phyloP scores from a whole-genome alignment of 2,329 filamentous ascomycete species.

The Aschersonia sp. region DNA sequence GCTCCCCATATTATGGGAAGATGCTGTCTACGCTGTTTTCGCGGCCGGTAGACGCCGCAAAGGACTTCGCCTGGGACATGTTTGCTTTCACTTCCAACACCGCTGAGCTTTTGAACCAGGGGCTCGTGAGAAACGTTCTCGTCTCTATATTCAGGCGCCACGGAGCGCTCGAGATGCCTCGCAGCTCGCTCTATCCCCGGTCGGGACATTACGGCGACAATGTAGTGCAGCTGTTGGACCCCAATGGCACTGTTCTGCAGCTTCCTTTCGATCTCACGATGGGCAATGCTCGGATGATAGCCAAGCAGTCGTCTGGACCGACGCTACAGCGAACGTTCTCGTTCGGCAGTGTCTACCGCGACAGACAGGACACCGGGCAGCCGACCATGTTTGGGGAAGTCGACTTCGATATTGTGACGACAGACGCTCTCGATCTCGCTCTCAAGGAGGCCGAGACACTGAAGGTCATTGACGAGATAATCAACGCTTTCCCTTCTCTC shows the following conservation, averaged over 20 bases:
- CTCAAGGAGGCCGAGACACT: conserved; percentile 87
- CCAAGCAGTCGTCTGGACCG: conserved; percentile 47
- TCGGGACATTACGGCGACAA: conserved; percentile 63
- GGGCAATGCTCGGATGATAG: conserved; percentile 72
- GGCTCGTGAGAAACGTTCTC: conserved; percentile 59
- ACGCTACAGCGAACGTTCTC: conserved; percentile 64
- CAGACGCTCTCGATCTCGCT: conserved; percentile 64
- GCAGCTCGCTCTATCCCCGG: conserved; percentile 65
- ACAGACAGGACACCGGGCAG: conserved; percentile 63
- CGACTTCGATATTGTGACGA: conserved; percentile 91
- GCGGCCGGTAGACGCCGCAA: conserved; percentile 59
- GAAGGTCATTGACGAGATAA: conserved; percentile 86
- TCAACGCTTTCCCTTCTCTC: conserved; percentile 64
- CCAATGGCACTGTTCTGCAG: conserved; percentile 76
- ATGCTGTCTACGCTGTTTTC: conserved; percentile 78
- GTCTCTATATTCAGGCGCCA: conserved; percentile 73
- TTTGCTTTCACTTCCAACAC: conserved; percentile 36
- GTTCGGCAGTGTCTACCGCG: conserved; percentile 79
- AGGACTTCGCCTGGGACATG: conserved; percentile 69
- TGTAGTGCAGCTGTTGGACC: conserved; percentile 67
- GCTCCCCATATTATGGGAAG: conserved; percentile 78
- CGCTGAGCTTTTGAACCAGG: conserved; percentile 53
- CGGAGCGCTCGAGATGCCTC: conserved; percentile 68
- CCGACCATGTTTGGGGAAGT: conserved; percentile 76
- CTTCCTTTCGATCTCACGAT: conserved; percentile 89